phyloP scores from a whole-genome alignment of 306 rosid genomes.

The Dicorynia guianensis region DNA sequence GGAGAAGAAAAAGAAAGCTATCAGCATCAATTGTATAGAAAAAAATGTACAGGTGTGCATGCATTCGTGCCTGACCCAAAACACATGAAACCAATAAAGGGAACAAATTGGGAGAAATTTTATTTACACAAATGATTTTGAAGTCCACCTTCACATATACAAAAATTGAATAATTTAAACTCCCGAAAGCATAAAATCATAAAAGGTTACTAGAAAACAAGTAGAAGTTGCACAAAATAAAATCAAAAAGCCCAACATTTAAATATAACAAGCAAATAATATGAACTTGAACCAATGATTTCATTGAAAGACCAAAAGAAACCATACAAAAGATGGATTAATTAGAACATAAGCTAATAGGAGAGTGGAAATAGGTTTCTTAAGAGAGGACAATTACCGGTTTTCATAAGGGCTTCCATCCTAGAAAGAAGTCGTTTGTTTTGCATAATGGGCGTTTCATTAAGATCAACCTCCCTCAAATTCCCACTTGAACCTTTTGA shows the following conservation, averaged over 20 bases:
- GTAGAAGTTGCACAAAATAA: background rate
- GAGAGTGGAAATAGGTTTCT: background rate
- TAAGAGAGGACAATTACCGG: slow-evolving; percentile 59
- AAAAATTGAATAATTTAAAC: background rate
- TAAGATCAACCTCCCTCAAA: slow-evolving; percentile 81
- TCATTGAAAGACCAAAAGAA: background rate
- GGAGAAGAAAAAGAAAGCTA: too few relatives aligned
- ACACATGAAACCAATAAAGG: background rate
- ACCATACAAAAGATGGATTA: background rate
- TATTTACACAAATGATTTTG: background rate
- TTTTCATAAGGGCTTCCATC: slow-evolving; percentile 75
- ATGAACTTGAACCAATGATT: background rate
- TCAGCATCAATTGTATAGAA: too few relatives aligned
- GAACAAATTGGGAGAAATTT: background rate
- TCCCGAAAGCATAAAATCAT: background rate
- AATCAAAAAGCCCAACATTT: background rate
- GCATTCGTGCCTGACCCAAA: background rate
- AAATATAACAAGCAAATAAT: background rate
- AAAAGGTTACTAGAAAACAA: background rate
- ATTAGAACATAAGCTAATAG: background rate
- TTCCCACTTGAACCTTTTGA: slow-evolving; percentile 71
- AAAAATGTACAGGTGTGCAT: background rate
- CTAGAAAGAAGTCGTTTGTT: slow-evolving; percentile 70
- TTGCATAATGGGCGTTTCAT: slow-evolving; percentile 74
- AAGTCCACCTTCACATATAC: background rate